These are phyloP conservation scores for Canavalia ensiformis DNA, from an alignment of 306 rosid genomes.

Conservation along the genomic window DNA sequence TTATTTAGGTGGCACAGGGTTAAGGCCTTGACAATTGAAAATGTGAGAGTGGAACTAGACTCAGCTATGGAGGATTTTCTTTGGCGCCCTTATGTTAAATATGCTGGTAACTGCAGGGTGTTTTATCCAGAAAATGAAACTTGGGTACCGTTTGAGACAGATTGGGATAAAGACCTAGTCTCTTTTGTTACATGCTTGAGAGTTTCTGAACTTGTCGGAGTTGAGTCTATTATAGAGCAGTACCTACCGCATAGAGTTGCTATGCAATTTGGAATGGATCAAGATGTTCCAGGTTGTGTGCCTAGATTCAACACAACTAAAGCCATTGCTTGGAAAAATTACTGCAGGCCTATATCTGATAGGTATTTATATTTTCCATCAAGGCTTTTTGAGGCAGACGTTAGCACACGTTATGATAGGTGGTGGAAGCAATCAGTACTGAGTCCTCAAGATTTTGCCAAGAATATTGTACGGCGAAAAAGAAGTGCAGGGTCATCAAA, in stretches of 20 bases:
- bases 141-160: constrained; percentile 24
- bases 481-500: constrained; percentile 10
- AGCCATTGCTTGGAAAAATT: constrained; percentile 53
- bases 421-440: constrained; percentile 43
- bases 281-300: constrained; percentile 55
- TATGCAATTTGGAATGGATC: constrained; percentile 75
- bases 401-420: constrained; percentile 45
- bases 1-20: constrained; percentile 57
- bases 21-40: constrained; percentile 40
- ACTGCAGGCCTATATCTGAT: constrained; percentile 34
- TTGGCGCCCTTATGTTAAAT: constrained; percentile 62
- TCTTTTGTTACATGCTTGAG: constrained; percentile 55
- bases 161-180: constrained; percentile 32
- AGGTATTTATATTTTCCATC: constrained; percentile 51
- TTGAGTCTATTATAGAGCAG: constrained; percentile 37
- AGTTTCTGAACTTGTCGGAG: constrained; percentile 58
- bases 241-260: constrained; percentile 70
- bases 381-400: constrained; percentile 47
- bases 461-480: neutral
- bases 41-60: constrained; percentile 53
- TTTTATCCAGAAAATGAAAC: constrained; percentile 51
- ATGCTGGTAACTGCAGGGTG: constrained; percentile 5
- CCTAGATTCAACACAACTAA: neutral
- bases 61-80: constrained; percentile 45
- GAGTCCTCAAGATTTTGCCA: constrained; percentile 2